Base-by-base conservation (phyloP, 306 rosid genomes). In the Lotus japonicus region DNA sequence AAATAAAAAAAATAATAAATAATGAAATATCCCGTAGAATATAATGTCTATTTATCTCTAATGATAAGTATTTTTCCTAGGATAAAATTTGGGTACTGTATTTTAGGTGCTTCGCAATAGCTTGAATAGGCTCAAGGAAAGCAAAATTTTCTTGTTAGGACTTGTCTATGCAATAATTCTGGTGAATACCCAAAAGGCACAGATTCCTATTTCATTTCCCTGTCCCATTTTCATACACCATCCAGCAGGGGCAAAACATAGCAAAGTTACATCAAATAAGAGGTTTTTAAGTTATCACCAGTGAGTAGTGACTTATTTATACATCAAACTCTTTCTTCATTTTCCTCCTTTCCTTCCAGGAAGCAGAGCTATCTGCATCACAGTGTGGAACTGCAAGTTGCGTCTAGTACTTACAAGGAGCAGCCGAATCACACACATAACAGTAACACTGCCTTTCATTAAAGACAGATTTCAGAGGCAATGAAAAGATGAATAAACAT, bases 381-480 rank as follows among this genome's bases (percentile, higher is more conserved):
- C 82, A 83, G n/a, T 21, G 82, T 7, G 8, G 38, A 3, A 4
- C 2, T 4, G 0, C 0, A 33, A 18, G 5, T 11, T 6, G 21
- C 36, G 26, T 36, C 84, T 82, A 83, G 5, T 38, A 53, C 78
- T 73, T 45, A 49, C 87, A 83, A 5, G 84, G 87, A 2, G 84
- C 87, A 52, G 65, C 56, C 58, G 66, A 48, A 69, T 80, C 84
- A 14, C 87, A 83, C 5, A 73, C 91, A 33, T 78, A 87, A 71
- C 92, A 90, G 75, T 79, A 86, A 65, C 97, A 90, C 97, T 90
- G 80, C 74, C 75, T 49, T 64, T 49, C 35, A n/a, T 60, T 70
- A 73, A 74, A 23, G 7, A 4, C 36, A 31, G 11, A 68, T 11
- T 57, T 48, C 18, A 50, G 9, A 26, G 16, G 10, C 5, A 18